Percentiles rank a stretch among this genome's conserved stretches.
phyloP scores from a whole-genome alignment of 2,329 filamentous ascomycete genomes.

The Paecilomyces variotii region DNA sequence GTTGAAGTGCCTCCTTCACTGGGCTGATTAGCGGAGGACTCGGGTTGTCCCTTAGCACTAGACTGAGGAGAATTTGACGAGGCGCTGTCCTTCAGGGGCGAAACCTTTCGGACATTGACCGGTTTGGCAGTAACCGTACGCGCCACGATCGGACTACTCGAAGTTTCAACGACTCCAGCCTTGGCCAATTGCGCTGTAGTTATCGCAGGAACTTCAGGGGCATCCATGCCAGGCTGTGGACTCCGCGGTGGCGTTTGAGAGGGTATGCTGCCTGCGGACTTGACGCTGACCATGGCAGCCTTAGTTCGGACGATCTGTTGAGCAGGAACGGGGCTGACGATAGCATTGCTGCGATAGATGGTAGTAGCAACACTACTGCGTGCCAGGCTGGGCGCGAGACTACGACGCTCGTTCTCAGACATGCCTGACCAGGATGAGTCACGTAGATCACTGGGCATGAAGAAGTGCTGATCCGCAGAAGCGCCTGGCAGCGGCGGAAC shows the following conservation, averaged over 20 bases:
- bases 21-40: constrained; percentile 12
- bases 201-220: constrained; percentile 67
- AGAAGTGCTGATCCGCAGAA: constrained; percentile 76
- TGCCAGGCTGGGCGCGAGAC: constrained; percentile 40
- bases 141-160: constrained; percentile 36
- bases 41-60: constrained; percentile 6
- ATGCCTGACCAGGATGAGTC: constrained; percentile 84
- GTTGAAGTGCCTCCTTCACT: constrained; percentile 19
- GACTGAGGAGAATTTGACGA: constrained; percentile 17
- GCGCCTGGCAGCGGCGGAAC: constrained; percentile 79
- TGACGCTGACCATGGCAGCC: constrained; percentile 88
- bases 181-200: constrained; percentile 42
- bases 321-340: constrained; percentile 68
- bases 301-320: constrained; percentile 82
- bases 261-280: constrained; percentile 54
- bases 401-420: constrained; percentile 46
- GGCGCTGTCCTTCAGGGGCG: constrained; percentile 22
- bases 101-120: constrained; percentile 35
- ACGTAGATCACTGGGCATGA: constrained; percentile 80
- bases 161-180: constrained; percentile 24
- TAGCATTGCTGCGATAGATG: constrained; percentile 84
- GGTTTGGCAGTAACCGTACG: constrained; percentile 36
- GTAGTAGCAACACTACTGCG: constrained; percentile 74
- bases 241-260: constrained; percentile 35
- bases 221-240: constrained; percentile 29